A percentile compares a stretch with the other conserved stretches of the same genome.
Conservation (phyloP, 768 basidiomycete species). For the Psilocybe subaeruginosa region DNA sequence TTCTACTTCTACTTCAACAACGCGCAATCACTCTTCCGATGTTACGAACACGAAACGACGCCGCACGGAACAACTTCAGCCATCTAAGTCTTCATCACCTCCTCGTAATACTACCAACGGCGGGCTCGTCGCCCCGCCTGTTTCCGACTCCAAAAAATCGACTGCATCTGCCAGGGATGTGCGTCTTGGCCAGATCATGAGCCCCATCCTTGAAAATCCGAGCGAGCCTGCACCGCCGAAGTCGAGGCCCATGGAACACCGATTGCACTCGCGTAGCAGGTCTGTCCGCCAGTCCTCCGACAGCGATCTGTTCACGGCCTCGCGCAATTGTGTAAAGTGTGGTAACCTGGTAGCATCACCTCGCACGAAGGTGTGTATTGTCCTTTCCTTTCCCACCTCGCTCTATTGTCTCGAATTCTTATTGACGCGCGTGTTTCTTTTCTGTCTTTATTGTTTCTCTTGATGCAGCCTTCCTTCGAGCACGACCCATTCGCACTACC, state of each 20-base stretch:
- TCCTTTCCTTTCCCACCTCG: not conserved
- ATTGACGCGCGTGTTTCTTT: not conserved
- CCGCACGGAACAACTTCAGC: conserved; percentile 17
- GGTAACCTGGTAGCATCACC: conserved; percentile 24
- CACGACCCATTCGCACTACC: conserved; percentile 20
- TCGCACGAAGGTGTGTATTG: conserved; percentile 23
- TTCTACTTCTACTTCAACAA: conserved; percentile 12
- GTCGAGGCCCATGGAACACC: not conserved
- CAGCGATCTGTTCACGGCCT: conserved; percentile 23
- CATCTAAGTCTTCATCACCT: conserved; percentile 15
- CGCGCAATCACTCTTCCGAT: conserved; percentile 14
- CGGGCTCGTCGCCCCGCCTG: conserved; percentile 10
- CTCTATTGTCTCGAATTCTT: not conserved
- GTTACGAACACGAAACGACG: conserved; percentile 16
- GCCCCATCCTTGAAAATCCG: conserved; percentile 8
- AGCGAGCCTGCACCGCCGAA: not conserved
- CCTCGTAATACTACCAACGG: not conserved
- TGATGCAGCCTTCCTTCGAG: conserved; percentile 11
- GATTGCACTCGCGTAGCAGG: not conserved
- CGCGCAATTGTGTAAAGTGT: conserved; percentile 29
- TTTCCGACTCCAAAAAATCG: conserved; percentile 18
- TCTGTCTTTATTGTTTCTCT: not conserved
- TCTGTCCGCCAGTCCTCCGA: not conserved
- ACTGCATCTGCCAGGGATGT: conserved; percentile 25
- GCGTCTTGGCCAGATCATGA: conserved; percentile 21